phyloP scores from a whole-genome alignment of 2,329 filamentous ascomycete genomes.

The Talaromyces funiculosus region DNA sequence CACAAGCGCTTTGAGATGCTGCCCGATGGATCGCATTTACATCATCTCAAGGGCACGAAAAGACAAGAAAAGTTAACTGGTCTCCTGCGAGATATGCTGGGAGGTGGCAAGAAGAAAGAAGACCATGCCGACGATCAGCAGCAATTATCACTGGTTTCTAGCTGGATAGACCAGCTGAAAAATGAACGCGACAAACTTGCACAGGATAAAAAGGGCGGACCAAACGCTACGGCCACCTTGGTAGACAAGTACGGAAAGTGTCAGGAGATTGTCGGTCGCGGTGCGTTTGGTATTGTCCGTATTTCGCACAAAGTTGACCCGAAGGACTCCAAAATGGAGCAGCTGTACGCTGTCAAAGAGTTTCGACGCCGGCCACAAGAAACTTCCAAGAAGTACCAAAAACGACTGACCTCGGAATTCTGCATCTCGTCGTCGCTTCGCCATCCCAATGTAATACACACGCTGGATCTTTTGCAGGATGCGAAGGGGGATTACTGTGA shows the following conservation, averaged over 20 bases:
- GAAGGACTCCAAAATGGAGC: conserved; percentile 69
- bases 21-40: conserved; percentile 69
- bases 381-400: conserved; percentile 95
- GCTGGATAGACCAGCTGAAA: conserved; percentile 90
- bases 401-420: conserved; percentile 92
- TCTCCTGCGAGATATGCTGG: conserved; percentile 78
- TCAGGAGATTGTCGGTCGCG: conserved; percentile 91
- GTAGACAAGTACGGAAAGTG: conserved; percentile 98
- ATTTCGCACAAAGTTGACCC: conserved; percentile 95
- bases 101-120: conserved; percentile 72
- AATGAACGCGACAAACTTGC: conserved; percentile 74
- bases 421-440: conserved; percentile 96
- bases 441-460: conserved; percentile 97
- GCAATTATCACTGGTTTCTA: conserved; percentile 86
- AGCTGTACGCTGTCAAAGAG: conserved; percentile 95
- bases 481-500: conserved; percentile 97
- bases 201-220: conserved; percentile 69
- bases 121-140: conserved; percentile 54
- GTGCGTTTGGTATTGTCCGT: conserved; percentile 93
- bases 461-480: conserved; percentile 88
- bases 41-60: conserved; percentile 81
- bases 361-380: conserved; percentile 92
- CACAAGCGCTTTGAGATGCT: conserved; percentile 53
- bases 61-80: conserved; percentile 92
- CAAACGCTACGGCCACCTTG: conserved; percentile 69